A percentile compares a stretch with the other conserved stretches of the same genome.
These are phyloP conservation scores for Sphaerobolus stellatus DNA, from an alignment of 1,284 basidiomycete species.

Conservation along the genomic window DNA sequence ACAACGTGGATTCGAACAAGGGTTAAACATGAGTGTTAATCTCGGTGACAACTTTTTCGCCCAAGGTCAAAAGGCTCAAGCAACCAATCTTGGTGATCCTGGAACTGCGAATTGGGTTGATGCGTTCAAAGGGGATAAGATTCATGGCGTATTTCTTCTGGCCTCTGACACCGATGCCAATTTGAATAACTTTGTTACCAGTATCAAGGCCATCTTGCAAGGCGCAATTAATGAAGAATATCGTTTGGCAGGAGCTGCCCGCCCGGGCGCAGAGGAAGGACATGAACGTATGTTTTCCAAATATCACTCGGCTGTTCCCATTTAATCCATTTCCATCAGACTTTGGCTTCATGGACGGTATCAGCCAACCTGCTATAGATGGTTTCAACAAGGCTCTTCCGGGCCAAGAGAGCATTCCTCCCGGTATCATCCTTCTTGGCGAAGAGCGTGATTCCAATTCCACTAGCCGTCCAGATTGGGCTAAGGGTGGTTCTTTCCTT, in stretches of 20 bases:
- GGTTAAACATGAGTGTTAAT: constrained; percentile 35
- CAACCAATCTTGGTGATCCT: constrained; percentile 15
- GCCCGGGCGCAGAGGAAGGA: constrained; percentile 33
- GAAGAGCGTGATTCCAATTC: constrained; percentile 7
- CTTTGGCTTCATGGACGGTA: constrained; percentile 18
- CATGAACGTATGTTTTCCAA: constrained; percentile 32
- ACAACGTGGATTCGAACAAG: constrained; percentile 29
- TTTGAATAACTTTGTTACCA: constrained; percentile 21
- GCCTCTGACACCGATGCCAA: constrained; percentile 31
- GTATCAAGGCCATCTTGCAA: constrained; percentile 26
- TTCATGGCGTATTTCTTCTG: constrained; percentile 17
- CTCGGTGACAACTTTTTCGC: constrained; percentile 15
- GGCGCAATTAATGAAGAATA: constrained; percentile 31
- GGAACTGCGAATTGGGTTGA: constrained; percentile 11
- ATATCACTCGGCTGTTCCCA: background rate
- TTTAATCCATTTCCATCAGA: background rate
- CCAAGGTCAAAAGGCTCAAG: constrained; percentile 14
- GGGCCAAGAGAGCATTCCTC: constrained; percentile 14
- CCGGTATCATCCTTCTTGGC: constrained; percentile 17
- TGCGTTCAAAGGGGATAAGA: constrained; percentile 12
- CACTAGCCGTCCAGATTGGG: constrained; percentile 8
- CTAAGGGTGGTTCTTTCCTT: constrained; percentile 7
- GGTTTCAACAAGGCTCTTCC: constrained; percentile 17
- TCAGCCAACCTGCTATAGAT: constrained; percentile 16
- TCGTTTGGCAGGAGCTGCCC: constrained; percentile 30